A percentile compares a stretch with the other conserved stretches of the same genome.
These are phyloP conservation scores for Alnus rubra DNA, from an alignment of 306 rosid species.

Conservation along the genomic window DNA sequence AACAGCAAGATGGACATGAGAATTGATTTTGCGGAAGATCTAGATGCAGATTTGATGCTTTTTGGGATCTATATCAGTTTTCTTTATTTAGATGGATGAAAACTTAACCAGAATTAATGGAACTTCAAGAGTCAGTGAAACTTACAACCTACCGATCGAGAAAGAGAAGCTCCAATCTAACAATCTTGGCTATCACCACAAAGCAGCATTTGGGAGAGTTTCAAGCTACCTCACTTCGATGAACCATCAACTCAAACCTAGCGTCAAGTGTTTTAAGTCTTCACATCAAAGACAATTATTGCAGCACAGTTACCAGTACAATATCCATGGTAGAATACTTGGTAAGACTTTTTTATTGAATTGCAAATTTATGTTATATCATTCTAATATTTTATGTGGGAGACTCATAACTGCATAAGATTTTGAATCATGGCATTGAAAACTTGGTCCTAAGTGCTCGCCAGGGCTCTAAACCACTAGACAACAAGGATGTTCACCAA, in stretches of 20 bases:
- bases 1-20: not conserved
- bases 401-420: not conserved
- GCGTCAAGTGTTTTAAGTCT: not conserved
- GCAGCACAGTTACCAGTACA: not conserved
- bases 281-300: not conserved
- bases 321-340: not conserved
- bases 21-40: not conserved
- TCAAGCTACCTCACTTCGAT: not conserved
- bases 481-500: not conserved
- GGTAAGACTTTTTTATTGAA: not conserved
- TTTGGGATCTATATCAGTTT: not conserved
- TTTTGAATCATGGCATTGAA: not conserved
- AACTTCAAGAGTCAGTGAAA: not conserved
- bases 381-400: not conserved
- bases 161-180: not conserved
- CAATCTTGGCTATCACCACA: not conserved
- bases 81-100: not conserved
- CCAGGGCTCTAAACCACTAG: not conserved
- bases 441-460: not conserved
- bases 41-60: not conserved
- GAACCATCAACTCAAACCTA: not conserved
- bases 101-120: not conserved
- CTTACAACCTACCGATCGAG: not conserved
- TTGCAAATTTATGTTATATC: not conserved
- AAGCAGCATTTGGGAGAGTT: constrained; percentile 5